Base-by-base conservation (phyloP, 768 basidiomycete species). In the Melanogaster broomeanus region DNA sequence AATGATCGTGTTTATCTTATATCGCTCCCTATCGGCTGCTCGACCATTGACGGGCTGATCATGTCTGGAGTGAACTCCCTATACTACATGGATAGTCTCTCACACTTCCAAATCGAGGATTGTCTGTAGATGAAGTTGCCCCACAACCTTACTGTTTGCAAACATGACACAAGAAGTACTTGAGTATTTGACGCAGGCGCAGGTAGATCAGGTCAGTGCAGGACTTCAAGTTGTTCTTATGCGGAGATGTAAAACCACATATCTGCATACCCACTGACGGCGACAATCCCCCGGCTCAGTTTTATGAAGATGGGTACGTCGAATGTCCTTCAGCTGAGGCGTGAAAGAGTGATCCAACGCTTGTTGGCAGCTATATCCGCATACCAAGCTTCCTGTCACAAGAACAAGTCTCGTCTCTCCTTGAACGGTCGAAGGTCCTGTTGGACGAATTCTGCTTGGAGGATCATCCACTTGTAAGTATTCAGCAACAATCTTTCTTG, bases 391-490 rank as follows among this genome's bases (percentile, higher is more conserved):
- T 98, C 70, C 74, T 95, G 46, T 66, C 72, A 6, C 50, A 62
- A n/a, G 74, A 77, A 10, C 83, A 89, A 35, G 80, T 86, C 0
- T 61, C 72, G 11, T 76, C 75, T 15, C 81, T 98, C 28, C 71
- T 96, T 10, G 64, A 60, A 15, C 84, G 88, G n/a, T 81, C 93
- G 2, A 85, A 84, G 56, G 69, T 85, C 55, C 77, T 98, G 15
- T 74, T 98, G 18, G 77, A 83, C n/a, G 81, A 88, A 19, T 96
- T 98, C 66, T 78, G 76, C 55, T 60, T 92, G 16, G 80, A 84
- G 27, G 78, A 82, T 31, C 96, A 98, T 67, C 95, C 97, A 2
- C 68, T 86, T 64, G 93, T 93, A 54, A 53, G 81, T 44, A n/a
- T 24, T 25, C 7, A 13, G 42, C 41, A 62, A 19, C 38, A 10